These are phyloP conservation scores for Fusarium circinatum DNA, from an alignment of 2,329 filamentous ascomycete genomes.

Conservation along the genomic window DNA sequence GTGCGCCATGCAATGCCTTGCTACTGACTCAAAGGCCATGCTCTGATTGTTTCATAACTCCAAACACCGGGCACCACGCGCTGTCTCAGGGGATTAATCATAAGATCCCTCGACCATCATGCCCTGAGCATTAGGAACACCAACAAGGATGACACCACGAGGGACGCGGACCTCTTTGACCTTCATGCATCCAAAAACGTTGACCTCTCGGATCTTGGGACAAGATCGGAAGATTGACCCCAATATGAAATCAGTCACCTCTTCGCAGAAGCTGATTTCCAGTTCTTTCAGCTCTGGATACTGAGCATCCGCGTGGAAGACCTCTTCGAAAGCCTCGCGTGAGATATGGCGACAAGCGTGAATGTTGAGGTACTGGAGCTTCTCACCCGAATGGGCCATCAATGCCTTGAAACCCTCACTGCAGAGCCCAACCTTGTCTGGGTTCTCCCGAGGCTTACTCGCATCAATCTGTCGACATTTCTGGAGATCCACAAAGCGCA, in stretches of 20 bases:
- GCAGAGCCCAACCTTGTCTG: slow-evolving; percentile 76
- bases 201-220: slow-evolving; percentile 67
- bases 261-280: slow-evolving; percentile 80
- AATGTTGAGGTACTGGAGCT: slow-evolving; percentile 77
- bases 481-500: slow-evolving; percentile 78
- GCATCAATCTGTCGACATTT: slow-evolving; percentile 83
- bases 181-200: slow-evolving; percentile 74
- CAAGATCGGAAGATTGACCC: slow-evolving; percentile 72
- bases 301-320: slow-evolving; percentile 68
- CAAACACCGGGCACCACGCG: slow-evolving; percentile 4
- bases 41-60: not conserved
- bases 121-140: slow-evolving; percentile 67
- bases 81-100: slow-evolving; percentile 15
- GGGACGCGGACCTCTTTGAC: slow-evolving; percentile 65
- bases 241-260: slow-evolving; percentile 72
- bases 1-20: slow-evolving; percentile 10
- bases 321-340: slow-evolving; percentile 75
- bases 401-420: slow-evolving; percentile 80
- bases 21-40: not conserved
- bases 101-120: slow-evolving; percentile 66
- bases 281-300: slow-evolving; percentile 78
- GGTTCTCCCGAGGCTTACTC: slow-evolving; percentile 71
- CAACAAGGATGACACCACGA: slow-evolving; percentile 65
- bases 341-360: slow-evolving; percentile 86
- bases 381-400: slow-evolving; percentile 82